Conservation (phyloP, 495 filamentous ascomycete genomes). For the Pyrenula massariospora region DNA sequence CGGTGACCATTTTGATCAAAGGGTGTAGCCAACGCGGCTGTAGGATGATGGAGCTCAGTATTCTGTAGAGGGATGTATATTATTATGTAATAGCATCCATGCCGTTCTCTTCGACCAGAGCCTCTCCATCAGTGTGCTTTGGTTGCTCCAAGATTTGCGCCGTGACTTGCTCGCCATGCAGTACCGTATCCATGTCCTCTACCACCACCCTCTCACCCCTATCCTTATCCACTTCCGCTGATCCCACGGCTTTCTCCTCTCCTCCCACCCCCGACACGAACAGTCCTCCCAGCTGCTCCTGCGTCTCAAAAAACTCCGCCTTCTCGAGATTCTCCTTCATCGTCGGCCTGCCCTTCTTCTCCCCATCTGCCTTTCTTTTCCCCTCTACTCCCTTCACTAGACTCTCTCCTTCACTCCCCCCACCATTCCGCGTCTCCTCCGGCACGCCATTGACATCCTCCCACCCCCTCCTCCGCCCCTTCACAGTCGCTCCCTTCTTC, state of each 20-base stretch:
- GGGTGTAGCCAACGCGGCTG: too few relatives aligned
- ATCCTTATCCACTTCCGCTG: neutral
- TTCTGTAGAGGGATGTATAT: slow-evolving; percentile 2
- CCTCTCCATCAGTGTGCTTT: slow-evolving; percentile 21
- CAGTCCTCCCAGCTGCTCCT: neutral
- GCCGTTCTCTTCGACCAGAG: slow-evolving; percentile 18
- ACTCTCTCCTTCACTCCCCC: slow-evolving; percentile 44
- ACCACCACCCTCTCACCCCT: neutral
- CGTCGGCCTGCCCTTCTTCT: slow-evolving; percentile 7
- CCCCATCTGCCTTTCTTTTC: slow-evolving; percentile 1
- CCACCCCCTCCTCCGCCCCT: slow-evolving; percentile 29
- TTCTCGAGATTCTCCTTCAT: slow-evolving; percentile 27
- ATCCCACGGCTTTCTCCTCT: neutral
- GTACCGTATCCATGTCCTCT: neutral
- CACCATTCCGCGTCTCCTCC: slow-evolving; percentile 26
- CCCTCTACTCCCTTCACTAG: neutral
- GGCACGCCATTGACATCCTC: neutral
- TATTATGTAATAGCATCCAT: neutral
- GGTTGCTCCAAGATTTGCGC: slow-evolving; percentile 4
- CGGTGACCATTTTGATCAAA: slow-evolving; percentile 23
- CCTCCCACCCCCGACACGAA: neutral
- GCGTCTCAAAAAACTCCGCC: slow-evolving; percentile 11
- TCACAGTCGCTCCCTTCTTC: slow-evolving; percentile 45
- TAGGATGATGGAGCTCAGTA: slow-evolving; percentile 3
- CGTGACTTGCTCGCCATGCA: neutral